A percentile compares a stretch with the other conserved stretches of the same genome.
phyloP scores from a whole-genome alignment of 805 yeast genomes.

The Wickerhamomyces hampshirensis region DNA sequence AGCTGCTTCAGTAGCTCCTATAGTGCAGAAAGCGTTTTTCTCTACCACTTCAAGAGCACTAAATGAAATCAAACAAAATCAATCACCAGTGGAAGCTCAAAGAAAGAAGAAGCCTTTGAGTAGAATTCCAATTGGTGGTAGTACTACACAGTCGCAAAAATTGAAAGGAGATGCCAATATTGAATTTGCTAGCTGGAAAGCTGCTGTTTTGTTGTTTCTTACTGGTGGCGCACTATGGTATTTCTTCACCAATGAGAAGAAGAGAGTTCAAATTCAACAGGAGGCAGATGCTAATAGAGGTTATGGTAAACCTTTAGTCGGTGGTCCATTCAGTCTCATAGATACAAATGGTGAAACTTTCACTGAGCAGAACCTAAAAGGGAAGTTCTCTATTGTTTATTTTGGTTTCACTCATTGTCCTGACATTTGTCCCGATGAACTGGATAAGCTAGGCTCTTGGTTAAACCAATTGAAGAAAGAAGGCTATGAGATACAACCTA shows the following conservation, averaged over 20 bases:
- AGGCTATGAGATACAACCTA: slow-evolving; percentile 66
- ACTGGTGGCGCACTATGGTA: slow-evolving; percentile 71
- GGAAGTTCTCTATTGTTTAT: slow-evolving; percentile 80
- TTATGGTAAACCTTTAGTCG: slow-evolving; percentile 86
- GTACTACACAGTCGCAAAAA: slow-evolving; percentile 27
- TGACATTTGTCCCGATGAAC: slow-evolving; percentile 96
- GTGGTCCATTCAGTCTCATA: slow-evolving; percentile 77
- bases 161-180: slow-evolving; percentile 40
- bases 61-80: slow-evolving; percentile 12
- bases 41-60: slow-evolving; percentile 15
- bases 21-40: slow-evolving; percentile 4
- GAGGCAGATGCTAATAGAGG: slow-evolving; percentile 86
- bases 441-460: slow-evolving; percentile 79
- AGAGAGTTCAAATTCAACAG: slow-evolving; percentile 63
- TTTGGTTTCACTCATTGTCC: slow-evolving; percentile 98
- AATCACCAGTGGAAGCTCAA: slow-evolving; percentile 3
- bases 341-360: slow-evolving; percentile 71
- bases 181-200: slow-evolving; percentile 84
- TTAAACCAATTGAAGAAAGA: slow-evolving; percentile 54
- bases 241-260: slow-evolving; percentile 73
- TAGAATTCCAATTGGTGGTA: slow-evolving; percentile 72
- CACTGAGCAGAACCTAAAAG: slow-evolving; percentile 71
- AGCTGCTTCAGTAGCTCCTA: neutral
- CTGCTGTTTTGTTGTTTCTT: slow-evolving; percentile 57
- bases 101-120: slow-evolving; percentile 63